Conservation (phyloP, 2,329 filamentous ascomycete genomes). For the Mollisia scopiformis region DNA sequence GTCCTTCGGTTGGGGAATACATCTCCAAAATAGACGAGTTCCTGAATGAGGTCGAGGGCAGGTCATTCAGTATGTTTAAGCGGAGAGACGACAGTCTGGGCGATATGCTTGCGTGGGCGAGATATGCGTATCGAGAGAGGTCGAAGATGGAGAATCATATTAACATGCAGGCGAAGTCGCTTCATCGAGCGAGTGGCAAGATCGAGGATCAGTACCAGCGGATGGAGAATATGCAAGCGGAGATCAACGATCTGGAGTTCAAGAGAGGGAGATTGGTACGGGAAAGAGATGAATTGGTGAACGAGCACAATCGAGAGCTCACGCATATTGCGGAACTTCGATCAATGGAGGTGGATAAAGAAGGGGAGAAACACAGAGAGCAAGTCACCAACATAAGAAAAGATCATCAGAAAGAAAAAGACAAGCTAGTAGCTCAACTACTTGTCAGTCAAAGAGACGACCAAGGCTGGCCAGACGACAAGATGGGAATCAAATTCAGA, state of each 20-base stretch:
- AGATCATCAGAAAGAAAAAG: neutral
- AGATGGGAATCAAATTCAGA: constrained; percentile 4
- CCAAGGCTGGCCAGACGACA: constrained; percentile 10
- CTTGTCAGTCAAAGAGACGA: neutral
- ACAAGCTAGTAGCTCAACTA: constrained; percentile 3
- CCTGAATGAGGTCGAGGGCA: neutral
- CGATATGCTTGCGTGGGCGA: neutral
- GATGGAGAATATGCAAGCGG: too few relatives aligned
- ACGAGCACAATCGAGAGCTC: neutral
- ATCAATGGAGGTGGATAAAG: neutral
- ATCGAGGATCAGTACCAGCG: neutral
- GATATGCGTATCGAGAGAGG: neutral
- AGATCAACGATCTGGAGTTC: neutral
- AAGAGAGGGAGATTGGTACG: neutral
- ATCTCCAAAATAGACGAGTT: constrained; percentile 1
- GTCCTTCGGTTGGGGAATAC: neutral
- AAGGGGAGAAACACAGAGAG: neutral
- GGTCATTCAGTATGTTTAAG: neutral
- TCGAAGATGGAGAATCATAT: neutral
- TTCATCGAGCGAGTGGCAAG: neutral
- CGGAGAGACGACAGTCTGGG: neutral
- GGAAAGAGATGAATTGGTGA: neutral
- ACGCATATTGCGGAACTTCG: neutral
- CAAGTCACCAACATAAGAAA: neutral
- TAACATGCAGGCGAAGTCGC: neutral